Conservation (phyloP, 2,329 filamentous ascomycete species). For the Colletotrichum magnum region DNA sequence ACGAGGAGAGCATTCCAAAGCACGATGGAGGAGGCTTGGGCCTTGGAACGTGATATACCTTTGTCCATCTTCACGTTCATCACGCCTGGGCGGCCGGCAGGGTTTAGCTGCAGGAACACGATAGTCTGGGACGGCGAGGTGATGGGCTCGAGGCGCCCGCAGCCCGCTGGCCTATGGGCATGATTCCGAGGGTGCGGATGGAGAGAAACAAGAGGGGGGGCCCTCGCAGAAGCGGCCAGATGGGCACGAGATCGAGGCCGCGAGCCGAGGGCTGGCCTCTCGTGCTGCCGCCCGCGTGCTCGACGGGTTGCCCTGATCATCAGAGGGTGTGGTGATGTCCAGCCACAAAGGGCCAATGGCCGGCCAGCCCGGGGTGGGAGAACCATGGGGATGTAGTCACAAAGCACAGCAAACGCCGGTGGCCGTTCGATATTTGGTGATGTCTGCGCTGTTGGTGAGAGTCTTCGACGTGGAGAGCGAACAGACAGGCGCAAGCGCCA, state of each 20-base stretch:
- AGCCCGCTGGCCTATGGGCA: constrained; percentile 23
- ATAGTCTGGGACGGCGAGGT: constrained; percentile 24
- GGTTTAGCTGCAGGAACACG: constrained; percentile 33
- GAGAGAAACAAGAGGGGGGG: background rate
- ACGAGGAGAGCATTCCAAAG: background rate
- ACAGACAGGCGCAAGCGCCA: constrained; percentile 24
- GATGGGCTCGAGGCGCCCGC: constrained; percentile 28
- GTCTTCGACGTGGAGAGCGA: constrained; percentile 5
- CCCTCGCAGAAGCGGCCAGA: constrained; percentile 23
- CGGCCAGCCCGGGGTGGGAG: background rate
- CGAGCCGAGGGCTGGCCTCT: constrained; percentile 15
- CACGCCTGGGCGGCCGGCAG: constrained; percentile 5
- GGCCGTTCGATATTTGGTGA: background rate
- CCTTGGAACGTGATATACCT: constrained; percentile 29
- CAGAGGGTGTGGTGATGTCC: constrained; percentile 38
- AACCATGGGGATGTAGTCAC: background rate
- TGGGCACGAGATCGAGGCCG: background rate
- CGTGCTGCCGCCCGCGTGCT: constrained; percentile 30
- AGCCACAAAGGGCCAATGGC: constrained; percentile 13
- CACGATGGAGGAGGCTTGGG: background rate
- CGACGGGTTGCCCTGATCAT: constrained; percentile 6
- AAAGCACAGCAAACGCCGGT: constrained; percentile 22
- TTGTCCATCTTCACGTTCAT: constrained; percentile 5
- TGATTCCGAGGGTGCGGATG: constrained; percentile 24
- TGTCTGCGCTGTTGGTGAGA: background rate